Percentiles rank a stretch among this genome's conserved stretches.
Evolutionary conservation across 2,329 filamentous ascomycete species (phyloP).

Genomic region (Penicillium verrucosum): DNA sequence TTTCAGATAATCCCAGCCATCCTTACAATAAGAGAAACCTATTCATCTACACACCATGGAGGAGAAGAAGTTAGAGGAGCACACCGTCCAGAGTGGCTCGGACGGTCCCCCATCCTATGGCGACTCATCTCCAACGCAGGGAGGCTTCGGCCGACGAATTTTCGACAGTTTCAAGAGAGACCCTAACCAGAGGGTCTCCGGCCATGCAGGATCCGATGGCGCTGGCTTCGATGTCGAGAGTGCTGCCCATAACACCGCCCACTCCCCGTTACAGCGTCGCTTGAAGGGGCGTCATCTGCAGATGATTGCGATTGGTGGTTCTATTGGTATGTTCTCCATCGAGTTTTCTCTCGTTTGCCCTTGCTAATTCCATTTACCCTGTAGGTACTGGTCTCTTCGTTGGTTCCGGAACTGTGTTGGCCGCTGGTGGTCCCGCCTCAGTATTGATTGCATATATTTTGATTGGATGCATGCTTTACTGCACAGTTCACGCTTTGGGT

Average conservation of each 20-base stretch:
- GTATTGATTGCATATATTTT: slow-evolving; percentile 73
- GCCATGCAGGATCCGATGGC: slow-evolving; percentile 49
- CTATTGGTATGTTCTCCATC: slow-evolving; percentile 60
- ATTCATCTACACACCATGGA: slow-evolving; percentile 26
- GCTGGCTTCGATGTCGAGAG: slow-evolving; percentile 62
- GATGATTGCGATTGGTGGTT: slow-evolving; percentile 96
- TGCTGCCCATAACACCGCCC: slow-evolving; percentile 62
- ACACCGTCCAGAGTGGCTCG: slow-evolving; percentile 19
- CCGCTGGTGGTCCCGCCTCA: slow-evolving; percentile 72
- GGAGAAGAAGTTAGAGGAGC: slow-evolving; percentile 28
- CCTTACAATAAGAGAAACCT: neutral
- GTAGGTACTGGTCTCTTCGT: slow-evolving; percentile 81
- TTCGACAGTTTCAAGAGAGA: slow-evolving; percentile 46
- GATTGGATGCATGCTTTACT: slow-evolving; percentile 84
- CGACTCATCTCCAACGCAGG: slow-evolving; percentile 25
- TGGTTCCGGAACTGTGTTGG: slow-evolving; percentile 69
- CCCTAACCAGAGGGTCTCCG: slow-evolving; percentile 38
- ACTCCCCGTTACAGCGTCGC: slow-evolving; percentile 70
- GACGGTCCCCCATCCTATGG: slow-evolving; percentile 33
- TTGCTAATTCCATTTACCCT: slow-evolving; percentile 13
- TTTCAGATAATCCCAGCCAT: neutral
- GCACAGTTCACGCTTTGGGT: slow-evolving; percentile 84
- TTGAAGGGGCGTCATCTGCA: slow-evolving; percentile 84
- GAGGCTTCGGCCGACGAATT: slow-evolving; percentile 29
- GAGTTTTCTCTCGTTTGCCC: neutral